Percentiles rank a stretch among this genome's conserved stretches.
These are phyloP conservation scores for Mycena rebaudengoi DNA, from an alignment of 768 basidiomycete genomes.

Conservation along the genomic window DNA sequence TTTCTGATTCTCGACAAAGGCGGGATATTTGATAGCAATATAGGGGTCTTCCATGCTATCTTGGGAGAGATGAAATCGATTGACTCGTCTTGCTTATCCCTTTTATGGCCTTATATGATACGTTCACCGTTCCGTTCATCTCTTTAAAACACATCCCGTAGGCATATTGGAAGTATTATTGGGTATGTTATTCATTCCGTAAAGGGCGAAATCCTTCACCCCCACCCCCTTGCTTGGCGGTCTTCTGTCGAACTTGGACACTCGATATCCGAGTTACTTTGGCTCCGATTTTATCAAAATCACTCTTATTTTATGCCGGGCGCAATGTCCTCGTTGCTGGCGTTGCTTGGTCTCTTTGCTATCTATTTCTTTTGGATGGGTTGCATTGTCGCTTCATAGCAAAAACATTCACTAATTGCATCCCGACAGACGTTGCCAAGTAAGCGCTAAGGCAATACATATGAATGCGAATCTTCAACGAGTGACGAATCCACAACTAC, in stretches of 20 bases:
- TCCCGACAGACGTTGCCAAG: constrained; percentile 44
- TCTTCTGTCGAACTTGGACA: constrained; percentile 61
- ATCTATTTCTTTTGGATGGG: constrained; percentile 64
- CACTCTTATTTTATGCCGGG: constrained; percentile 73
- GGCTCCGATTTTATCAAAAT: constrained; percentile 50
- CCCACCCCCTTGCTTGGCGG: constrained; percentile 68
- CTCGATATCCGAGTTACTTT: constrained; percentile 54
- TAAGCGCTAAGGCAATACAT: constrained; percentile 40
- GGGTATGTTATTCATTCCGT: constrained; percentile 37
- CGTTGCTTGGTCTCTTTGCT: constrained; percentile 48
- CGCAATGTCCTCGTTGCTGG: constrained; percentile 50
- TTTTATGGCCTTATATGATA: constrained; percentile 63
- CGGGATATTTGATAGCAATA: constrained; percentile 67
- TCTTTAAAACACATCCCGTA: neutral
- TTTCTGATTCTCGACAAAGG: constrained; percentile 40
- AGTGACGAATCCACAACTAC: neutral
- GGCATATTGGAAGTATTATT: constrained; percentile 64
- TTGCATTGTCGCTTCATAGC: constrained; percentile 29
- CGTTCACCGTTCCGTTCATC: too few species aligned
- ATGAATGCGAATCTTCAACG: too few species aligned
- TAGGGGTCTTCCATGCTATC: constrained; percentile 67
- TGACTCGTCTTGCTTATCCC: constrained; percentile 57
- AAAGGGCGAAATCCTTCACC: neutral
- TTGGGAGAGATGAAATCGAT: constrained; percentile 70
- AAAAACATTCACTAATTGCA: constrained; percentile 13